phyloP scores from a whole-genome alignment of 2,329 filamentous ascomycete species.

The Neofusicoccum kwambonambiense region DNA sequence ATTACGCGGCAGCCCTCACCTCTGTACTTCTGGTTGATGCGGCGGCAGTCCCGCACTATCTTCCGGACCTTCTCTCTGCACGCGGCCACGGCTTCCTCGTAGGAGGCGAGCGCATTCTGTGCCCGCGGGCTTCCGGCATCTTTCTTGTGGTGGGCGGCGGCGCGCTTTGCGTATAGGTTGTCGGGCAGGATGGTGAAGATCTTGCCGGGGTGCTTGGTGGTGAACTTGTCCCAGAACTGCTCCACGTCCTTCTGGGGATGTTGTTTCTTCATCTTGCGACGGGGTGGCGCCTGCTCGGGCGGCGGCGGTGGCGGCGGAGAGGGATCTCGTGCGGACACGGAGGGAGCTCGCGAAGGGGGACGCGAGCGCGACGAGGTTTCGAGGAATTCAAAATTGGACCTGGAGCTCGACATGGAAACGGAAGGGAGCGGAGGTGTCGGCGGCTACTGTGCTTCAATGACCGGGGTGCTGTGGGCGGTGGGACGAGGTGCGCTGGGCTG shows the following conservation, averaged over 20 bases:
- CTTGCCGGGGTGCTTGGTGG: slow-evolving; percentile 69
- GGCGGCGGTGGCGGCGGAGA: slow-evolving; percentile 6
- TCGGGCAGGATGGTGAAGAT: slow-evolving; percentile 68
- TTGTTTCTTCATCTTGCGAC: slow-evolving; percentile 26
- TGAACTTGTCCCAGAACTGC: slow-evolving; percentile 69
- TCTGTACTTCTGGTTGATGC: slow-evolving; percentile 79
- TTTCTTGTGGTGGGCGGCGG: slow-evolving; percentile 44
- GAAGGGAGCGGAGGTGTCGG: slow-evolving; percentile 4
- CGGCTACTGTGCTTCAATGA: slow-evolving; percentile 13
- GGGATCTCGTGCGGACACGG: slow-evolving; percentile 30
- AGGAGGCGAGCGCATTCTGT: slow-evolving; percentile 64
- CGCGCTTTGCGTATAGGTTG: slow-evolving; percentile 58
- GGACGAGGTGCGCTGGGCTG: background rate
- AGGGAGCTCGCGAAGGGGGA: slow-evolving; percentile 36
- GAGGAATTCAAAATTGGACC: slow-evolving; percentile 9
- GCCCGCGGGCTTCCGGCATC: slow-evolving; percentile 42
- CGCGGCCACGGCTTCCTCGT: slow-evolving; percentile 67
- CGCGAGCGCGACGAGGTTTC: slow-evolving; percentile 9
- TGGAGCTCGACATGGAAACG: slow-evolving; percentile 2
- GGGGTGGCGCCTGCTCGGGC: slow-evolving; percentile 2
- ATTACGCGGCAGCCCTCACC: background rate
- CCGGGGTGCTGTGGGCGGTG: background rate
- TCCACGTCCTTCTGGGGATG: slow-evolving; percentile 65
- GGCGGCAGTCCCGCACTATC: slow-evolving; percentile 62
- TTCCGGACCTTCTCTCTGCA: slow-evolving; percentile 62